These are phyloP conservation scores for Epichloe scottii DNA, from an alignment of 2,329 filamentous ascomycete genomes.

Conservation along the genomic window DNA sequence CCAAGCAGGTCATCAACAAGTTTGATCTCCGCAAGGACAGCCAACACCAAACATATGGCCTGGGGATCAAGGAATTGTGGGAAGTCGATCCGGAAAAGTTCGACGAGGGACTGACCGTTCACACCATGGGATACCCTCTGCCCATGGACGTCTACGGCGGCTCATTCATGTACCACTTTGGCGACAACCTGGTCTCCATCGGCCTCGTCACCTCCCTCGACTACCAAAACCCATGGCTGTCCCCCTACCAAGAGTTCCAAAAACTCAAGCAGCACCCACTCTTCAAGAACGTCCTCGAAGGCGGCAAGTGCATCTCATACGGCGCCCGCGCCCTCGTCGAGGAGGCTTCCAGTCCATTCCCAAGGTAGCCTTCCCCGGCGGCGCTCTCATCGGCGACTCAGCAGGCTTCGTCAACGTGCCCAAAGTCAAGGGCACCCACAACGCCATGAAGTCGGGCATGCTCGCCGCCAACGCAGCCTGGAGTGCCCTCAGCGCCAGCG, in stretches of 20 bases:
- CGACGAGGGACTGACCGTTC: slow-evolving; percentile 68
- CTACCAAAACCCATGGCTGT: slow-evolving; percentile 93
- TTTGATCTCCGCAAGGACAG: slow-evolving; percentile 82
- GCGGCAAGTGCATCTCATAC: slow-evolving; percentile 95
- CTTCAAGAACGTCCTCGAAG: slow-evolving; percentile 76
- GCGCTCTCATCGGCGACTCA: slow-evolving; percentile 88
- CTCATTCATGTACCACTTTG: slow-evolving; percentile 99
- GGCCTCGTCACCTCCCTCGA: slow-evolving; percentile 88
- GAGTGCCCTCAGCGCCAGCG: slow-evolving; percentile 49
- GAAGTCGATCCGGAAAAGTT: slow-evolving; percentile 91
- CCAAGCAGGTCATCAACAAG: slow-evolving; percentile 89
- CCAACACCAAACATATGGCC: slow-evolving; percentile 87
- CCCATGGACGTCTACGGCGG: slow-evolving; percentile 85
- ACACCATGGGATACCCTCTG: slow-evolving; percentile 88
- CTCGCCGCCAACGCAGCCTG: slow-evolving; percentile 86
- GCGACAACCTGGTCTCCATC: slow-evolving; percentile 87
- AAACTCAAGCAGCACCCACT: slow-evolving; percentile 97
- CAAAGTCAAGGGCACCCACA: slow-evolving; percentile 97
- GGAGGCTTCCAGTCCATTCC: slow-evolving; percentile 97
- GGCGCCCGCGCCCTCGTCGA: slow-evolving; percentile 84
- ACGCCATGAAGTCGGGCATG: slow-evolving; percentile 96
- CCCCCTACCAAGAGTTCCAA: slow-evolving; percentile 92
- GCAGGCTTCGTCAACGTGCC: slow-evolving; percentile 95
- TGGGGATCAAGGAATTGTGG: slow-evolving; percentile 96
- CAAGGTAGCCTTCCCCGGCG: slow-evolving; percentile 91